Base-by-base conservation (phyloP, 1,284 basidiomycete genomes). In the Ganoderma sp. region DNA sequence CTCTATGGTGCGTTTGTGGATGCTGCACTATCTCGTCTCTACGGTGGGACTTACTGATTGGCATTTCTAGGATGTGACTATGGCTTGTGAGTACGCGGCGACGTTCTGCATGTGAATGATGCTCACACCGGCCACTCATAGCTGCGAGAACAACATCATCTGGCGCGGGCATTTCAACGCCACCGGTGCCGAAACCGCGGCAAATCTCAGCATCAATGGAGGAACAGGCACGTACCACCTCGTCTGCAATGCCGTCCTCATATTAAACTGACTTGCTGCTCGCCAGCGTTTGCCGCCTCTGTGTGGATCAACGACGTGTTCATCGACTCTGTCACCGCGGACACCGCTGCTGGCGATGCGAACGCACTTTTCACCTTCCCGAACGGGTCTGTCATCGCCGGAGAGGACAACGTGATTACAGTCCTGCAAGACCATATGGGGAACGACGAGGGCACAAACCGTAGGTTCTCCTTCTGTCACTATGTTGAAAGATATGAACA, bases 371-470 rank as follows among this genome's bases (percentile, higher is more conserved):
- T 88, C 76, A 73, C 78, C 28, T 90, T 95, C 80, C 90, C 91
- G 0, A 57, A 74, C 1, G 85, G 83, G 3, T 81, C 87, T 1
- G 71, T 94, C 28, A 73, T 77, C 6, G 72, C 80, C 6, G 84
- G 84, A 5, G 71, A 81, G 63, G 90, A 93, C 72, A 94, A 94
- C 74, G 86, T 94, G 3, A 85, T 94, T 65, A 93, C 92, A 0
- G 82, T 93, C 48, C 83, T 93, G 14, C 91, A 92, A 85, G 93
- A 95, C 72, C 91, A 93, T 72, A 93, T 91, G 89, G 93, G 93
- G 1, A 80, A 92, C 70, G 85, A 92, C 67, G 88, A 94, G 63
- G 71, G 71, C 76, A 84, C 85, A 43, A 61, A 70, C 76, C 52
- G 52, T 56, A 25, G 19, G 52, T 25, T 0, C 48, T 52, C 4